phyloP scores from a whole-genome alignment of 2,329 filamentous ascomycete species.

The Graphilbum ipis-grandicollis region DNA sequence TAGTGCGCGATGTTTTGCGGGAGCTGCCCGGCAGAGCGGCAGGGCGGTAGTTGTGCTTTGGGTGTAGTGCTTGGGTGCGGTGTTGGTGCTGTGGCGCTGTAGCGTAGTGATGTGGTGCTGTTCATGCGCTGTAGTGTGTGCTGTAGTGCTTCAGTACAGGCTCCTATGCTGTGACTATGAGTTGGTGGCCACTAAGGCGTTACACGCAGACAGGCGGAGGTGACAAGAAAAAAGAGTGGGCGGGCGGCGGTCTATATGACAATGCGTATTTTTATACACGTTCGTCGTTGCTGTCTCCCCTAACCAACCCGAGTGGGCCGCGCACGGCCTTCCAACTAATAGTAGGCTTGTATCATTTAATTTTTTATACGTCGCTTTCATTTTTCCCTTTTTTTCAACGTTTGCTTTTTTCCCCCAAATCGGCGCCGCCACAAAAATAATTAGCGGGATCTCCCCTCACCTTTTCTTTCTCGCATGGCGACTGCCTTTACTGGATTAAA shows the following conservation, averaged over 20 bases:
- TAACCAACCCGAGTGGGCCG: conserved; percentile 6
- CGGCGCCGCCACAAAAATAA: too few relatives aligned
- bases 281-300: conserved; percentile 3
- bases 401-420: neutral
- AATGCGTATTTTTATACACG: conserved; percentile 16
- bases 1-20: too few relatives aligned
- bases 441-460: too few relatives aligned
- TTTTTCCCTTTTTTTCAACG: neutral
- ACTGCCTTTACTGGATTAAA: too few relatives aligned
- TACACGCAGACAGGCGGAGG: conserved; percentile 1
- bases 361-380: conserved; percentile 1
- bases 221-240: conserved; percentile 10
- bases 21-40: too few relatives aligned
- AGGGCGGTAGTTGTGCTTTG: too few relatives aligned
- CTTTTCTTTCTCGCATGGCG: too few relatives aligned
- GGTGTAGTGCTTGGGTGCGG: too few relatives aligned
- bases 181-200: conserved; percentile 1
- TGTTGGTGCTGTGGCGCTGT: too few relatives aligned
- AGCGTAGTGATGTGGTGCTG: neutral
- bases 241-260: conserved; percentile 13
- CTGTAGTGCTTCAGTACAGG: too few relatives aligned
- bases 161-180: too few relatives aligned
- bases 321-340: conserved; percentile 5
- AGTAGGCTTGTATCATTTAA: neutral
- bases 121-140: neutral